Base-by-base conservation (phyloP, 768 basidiomycete species). In the Tricholoma bakamatsutake region DNA sequence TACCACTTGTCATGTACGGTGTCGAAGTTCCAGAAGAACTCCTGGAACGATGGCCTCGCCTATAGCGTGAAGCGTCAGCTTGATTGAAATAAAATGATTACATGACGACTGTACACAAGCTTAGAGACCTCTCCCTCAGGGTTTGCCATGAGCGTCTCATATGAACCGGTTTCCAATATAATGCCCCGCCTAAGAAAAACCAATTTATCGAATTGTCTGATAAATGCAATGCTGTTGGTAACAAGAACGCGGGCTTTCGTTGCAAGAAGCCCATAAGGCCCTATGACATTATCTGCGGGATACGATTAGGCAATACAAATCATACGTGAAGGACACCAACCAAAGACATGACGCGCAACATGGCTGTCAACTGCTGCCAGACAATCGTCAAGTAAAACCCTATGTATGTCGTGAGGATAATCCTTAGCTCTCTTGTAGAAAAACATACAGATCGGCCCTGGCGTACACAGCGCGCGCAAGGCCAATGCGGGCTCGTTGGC, bases 381-480 rank as follows among this genome's bases (percentile, higher is more conserved):
- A 40, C 93, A 93, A 59, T 98, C 95, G 61, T 98, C 96, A 5
- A 98, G 76, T 1, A 98, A 78, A 48, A 88, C 74, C 31, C 86
- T 88, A 31, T 3, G 12, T 42, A 61, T 50, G 30, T 48, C 30
- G 24, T n/a, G 53, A 8, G 6, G 55, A 45, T 2, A 52, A 21
- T 11, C 4, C 5, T 11, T 37, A 30, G 39, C 12, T 2, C 37
- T 49, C 11, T 21, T 13, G 21, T 8, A 37, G 50, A 3, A 27
- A 13, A 5, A 69, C 83, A 64, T 62, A 93, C 81, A 97, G 67
- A 67, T 98, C 95, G 1, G 94, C 93, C 45, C 94, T 80, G 3
- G 93, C 85, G 69, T 98, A 98, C 0, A 96, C 89, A 2, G 91
- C 92, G 30, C 94, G 77, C 5, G 96, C 96, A 8, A 97, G 75